Percentiles rank a stretch among this genome's conserved stretches.
Conservation (phyloP, 257 asterid genomes). For the Plectranthus barbatus region DNA sequence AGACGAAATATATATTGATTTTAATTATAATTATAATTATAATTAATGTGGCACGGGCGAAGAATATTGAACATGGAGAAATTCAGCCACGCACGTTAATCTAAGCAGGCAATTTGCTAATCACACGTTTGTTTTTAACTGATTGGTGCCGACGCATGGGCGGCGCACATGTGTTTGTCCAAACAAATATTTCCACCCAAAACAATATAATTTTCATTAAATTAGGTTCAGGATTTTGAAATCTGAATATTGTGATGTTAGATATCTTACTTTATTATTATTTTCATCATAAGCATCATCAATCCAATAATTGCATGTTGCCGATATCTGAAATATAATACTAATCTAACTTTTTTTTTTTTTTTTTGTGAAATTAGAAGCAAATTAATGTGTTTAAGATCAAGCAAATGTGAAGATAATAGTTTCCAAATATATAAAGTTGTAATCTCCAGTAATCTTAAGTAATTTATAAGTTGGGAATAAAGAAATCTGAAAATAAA, state of each 20-base stretch:
- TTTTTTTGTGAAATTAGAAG: too few relatives aligned
- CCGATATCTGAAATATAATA: too few relatives aligned
- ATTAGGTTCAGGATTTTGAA: background rate
- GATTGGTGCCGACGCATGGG: background rate
- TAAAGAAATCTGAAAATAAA: too few relatives aligned
- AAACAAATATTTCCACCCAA: background rate
- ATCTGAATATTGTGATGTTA: background rate
- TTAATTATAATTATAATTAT: too few relatives aligned
- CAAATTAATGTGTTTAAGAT: too few relatives aligned
- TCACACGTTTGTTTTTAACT: background rate
- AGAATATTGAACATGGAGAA: background rate
- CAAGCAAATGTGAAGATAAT: too few relatives aligned
- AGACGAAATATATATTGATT: too few relatives aligned
- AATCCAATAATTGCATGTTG: background rate
- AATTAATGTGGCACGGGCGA: too few relatives aligned
- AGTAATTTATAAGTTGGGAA: too few relatives aligned
- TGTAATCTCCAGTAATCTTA: too few relatives aligned
- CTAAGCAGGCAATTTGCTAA: background rate
- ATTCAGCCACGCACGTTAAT: background rate
- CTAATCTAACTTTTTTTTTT: too few relatives aligned
- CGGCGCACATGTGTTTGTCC: constrained; percentile 8
- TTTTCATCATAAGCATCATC: background rate
- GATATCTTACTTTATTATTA: background rate
- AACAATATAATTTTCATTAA: background rate
- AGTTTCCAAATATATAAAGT: too few relatives aligned